These are phyloP conservation scores for Aspergillus panamensis DNA, from an alignment of 495 filamentous ascomycete genomes.

Conservation along the genomic window DNA sequence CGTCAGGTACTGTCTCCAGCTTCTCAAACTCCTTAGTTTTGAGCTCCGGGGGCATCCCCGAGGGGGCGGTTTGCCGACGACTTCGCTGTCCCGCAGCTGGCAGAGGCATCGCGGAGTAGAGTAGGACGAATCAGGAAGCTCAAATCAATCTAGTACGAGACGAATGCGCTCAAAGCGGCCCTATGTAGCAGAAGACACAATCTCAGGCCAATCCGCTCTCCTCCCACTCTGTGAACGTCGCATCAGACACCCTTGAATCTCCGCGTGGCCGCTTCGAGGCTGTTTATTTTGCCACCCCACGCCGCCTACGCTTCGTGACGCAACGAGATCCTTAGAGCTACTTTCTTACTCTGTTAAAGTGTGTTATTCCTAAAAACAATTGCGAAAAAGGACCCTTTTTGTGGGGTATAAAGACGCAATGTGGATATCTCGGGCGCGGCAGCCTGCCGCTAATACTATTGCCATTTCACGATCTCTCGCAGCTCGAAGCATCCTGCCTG, in stretches of 20 bases:
- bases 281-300: slow-evolving; percentile 34
- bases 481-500: slow-evolving; percentile 18
- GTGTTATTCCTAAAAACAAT: background rate
- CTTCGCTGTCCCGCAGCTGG: slow-evolving; percentile 33
- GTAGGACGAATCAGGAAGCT: too few relatives aligned
- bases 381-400: too few relatives aligned
- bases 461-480: slow-evolving; percentile 22
- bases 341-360: background rate
- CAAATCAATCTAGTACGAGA: too few relatives aligned
- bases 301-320: slow-evolving; percentile 36
- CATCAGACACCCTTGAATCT: slow-evolving; percentile 1
- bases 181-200: background rate
- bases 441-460: slow-evolving; percentile 22
- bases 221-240: background rate
- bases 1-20: slow-evolving; percentile 26
- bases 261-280: slow-evolving; percentile 19
- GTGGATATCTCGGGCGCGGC: slow-evolving; percentile 31
- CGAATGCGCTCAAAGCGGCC: background rate
- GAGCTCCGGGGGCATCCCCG: slow-evolving; percentile 34
- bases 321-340: slow-evolving; percentile 25
- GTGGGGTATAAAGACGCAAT: slow-evolving; percentile 21
- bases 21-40: slow-evolving; percentile 26
- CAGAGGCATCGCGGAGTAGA: slow-evolving; percentile 25
- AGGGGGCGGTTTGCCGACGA: slow-evolving; percentile 44
- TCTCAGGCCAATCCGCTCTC: background rate